phyloP scores from a whole-genome alignment of 2,329 filamentous ascomycete genomes.

The Basipetospora sp. region DNA sequence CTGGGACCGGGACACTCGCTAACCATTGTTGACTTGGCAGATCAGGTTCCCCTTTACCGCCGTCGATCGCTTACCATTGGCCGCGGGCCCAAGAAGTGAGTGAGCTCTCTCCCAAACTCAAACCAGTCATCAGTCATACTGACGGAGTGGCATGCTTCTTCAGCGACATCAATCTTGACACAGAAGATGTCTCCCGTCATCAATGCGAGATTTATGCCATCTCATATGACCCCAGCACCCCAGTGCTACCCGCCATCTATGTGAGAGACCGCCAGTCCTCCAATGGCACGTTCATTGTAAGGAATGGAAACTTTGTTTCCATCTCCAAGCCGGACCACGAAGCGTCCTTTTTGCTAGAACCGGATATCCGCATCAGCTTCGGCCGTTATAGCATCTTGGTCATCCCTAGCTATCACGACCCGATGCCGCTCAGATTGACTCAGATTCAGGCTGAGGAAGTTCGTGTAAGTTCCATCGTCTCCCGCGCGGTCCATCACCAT shows the following conservation, averaged over 20 bases:
- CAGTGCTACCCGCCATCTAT: conserved; percentile 23
- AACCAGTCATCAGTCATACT: too few relatives aligned
- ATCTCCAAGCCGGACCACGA: neutral
- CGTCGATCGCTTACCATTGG: conserved; percentile 4
- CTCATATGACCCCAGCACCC: neutral
- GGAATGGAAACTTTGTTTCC: neutral
- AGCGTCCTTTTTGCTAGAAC: conserved; percentile 2
- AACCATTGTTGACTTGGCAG: neutral
- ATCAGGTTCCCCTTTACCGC: conserved; percentile 5
- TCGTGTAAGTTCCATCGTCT: neutral
- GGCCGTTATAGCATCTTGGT: neutral
- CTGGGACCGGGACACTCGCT: too few relatives aligned
- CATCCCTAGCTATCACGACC: neutral
- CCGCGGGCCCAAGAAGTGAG: conserved; percentile 5
- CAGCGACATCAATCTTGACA: conserved; percentile 5
- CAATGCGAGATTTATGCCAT: conserved; percentile 9
- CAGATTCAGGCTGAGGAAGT: conserved; percentile 1
- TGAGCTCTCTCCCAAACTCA: too few relatives aligned
- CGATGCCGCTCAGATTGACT: neutral
- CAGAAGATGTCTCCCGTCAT: conserved; percentile 6
- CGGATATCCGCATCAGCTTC: neutral
- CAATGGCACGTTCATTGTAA: conserved; percentile 22
- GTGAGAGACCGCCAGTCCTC: conserved; percentile 40
- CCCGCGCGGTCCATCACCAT: too few relatives aligned
- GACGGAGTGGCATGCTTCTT: too few relatives aligned